Percentiles rank a stretch among this genome's conserved stretches.
These are phyloP conservation scores for Hsuehochloa calcarea DNA, from an alignment of 176 grass and related monocot genomes.

Conservation along the genomic window DNA sequence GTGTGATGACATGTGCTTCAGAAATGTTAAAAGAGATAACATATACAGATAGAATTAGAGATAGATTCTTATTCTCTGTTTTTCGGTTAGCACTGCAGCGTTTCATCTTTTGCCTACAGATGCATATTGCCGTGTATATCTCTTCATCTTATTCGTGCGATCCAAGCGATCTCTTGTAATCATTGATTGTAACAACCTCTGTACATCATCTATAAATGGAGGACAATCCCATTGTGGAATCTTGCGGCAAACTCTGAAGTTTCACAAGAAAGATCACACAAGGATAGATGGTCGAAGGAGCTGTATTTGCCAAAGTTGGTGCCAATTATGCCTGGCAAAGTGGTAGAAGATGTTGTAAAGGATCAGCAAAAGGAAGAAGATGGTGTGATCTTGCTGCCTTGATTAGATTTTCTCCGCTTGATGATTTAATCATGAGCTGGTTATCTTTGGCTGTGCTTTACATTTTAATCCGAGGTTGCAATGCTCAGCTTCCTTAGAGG, in stretches of 20 bases:
- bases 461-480: slow-evolving; percentile 17
- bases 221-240: no score
- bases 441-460: neutral
- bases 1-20: slow-evolving; percentile 31
- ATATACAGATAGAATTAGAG: no score
- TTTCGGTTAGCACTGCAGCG: no score
- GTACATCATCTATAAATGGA: no score
- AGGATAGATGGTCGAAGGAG: neutral
- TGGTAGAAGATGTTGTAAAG: neutral
- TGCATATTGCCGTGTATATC: no score
- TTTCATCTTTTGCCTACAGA: no score
- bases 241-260: no score
- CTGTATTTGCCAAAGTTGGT: slow-evolving; percentile 20
- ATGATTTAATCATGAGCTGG: slow-evolving; percentile 16
- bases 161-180: no score
- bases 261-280: slow-evolving; percentile 1
- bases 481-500: slow-evolving; percentile 29
- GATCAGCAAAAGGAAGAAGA: neutral
- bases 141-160: no score
- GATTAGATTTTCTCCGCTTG: neutral
- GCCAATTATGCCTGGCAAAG: slow-evolving; percentile 28
- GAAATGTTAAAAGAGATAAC: neutral
- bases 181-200: no score
- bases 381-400: neutral
- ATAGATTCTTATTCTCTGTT: no score